These are phyloP conservation scores for Rhamnella rubrinervis DNA, from an alignment of 331 rosid species.

Conservation along the genomic window DNA sequence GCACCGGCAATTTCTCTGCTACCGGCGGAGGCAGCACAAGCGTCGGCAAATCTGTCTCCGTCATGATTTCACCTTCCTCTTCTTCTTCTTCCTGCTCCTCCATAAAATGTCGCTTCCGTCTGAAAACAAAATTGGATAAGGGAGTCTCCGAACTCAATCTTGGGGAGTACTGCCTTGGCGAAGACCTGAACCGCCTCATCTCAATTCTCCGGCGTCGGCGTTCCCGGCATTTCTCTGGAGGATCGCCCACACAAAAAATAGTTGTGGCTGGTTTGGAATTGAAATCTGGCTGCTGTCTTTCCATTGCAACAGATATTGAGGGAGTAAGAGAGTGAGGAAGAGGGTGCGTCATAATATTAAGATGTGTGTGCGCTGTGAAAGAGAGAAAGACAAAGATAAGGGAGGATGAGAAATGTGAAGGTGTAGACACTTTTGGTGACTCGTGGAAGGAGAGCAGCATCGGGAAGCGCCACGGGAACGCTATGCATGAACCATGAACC, in stretches of 20 bases:
- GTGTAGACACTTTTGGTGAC: neutral
- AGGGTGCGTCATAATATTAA: neutral
- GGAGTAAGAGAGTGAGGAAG: neutral
- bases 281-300: neutral
- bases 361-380: too few species aligned
- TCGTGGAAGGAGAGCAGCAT: constrained; percentile 15
- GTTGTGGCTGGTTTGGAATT: neutral
- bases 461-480: constrained; percentile 9
- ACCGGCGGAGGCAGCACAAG: neutral
- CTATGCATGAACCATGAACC: constrained; percentile 7
- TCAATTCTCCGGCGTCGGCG: constrained; percentile 26
- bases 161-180: too few species aligned
- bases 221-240: constrained; percentile 20
- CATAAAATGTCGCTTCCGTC: neutral
- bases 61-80: neutral
- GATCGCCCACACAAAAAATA: neutral
- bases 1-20: neutral
- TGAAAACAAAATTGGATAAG: neutral
- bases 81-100: neutral
- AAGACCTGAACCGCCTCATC: constrained; percentile 10
- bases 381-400: neutral
- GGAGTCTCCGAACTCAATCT: neutral
- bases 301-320: neutral
- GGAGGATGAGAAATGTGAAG: constrained; percentile 8
- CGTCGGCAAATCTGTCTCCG: neutral